Evolutionary conservation across 116 monocot genomes (phyloP), one percentile per base, ranked within the genome.

Genomic region (Phalaenopsis hybrid): DNA sequence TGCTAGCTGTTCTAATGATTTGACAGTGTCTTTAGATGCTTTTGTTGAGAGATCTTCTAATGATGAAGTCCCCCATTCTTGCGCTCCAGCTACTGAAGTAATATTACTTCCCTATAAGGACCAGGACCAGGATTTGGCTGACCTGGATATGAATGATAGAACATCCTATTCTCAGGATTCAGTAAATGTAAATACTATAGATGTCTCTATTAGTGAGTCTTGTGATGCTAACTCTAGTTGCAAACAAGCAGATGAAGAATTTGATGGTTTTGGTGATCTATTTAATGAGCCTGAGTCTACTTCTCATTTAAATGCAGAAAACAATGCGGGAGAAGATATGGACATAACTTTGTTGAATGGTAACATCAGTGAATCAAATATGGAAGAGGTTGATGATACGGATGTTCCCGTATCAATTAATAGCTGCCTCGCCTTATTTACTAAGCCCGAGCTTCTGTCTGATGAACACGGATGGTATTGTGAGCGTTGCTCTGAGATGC

Each of bases 401-500:
- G 81, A 88, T 83, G 79, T 85, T 65, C 91, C 83, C 3, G 89
- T 93, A 50, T 94, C 97, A 77, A 81, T 98, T 70, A 79, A 85
- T 75, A 87, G 91, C 44, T 94, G 94, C 50, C 85, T 98, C 57
- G 82, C 84, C 0, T 88, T 90, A 82, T 93, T 93, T 57, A 92
- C 91, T 15, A 93, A 92, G 75, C 81, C 91, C 0, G 97, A 98
- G 81, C 81, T 94, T 76, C 82, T 97, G 33, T 81, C 89, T 81
- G 86, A 84, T 81, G 94, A 96, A 68, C 94, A 96, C 78, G 93
- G 91, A 25, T 92, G 93, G 93, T 79, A 88, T 81, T 98, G 97
- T 79, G 95, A 98, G 76, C 86, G 82, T 34, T 98, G 97, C 84
- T 91, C 91, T 17, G 86, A 88, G 79, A 85, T 76, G n/a, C 59